These are phyloP conservation scores for Purshia tridentata DNA, from an alignment of 306 rosid genomes.

Conservation along the genomic window DNA sequence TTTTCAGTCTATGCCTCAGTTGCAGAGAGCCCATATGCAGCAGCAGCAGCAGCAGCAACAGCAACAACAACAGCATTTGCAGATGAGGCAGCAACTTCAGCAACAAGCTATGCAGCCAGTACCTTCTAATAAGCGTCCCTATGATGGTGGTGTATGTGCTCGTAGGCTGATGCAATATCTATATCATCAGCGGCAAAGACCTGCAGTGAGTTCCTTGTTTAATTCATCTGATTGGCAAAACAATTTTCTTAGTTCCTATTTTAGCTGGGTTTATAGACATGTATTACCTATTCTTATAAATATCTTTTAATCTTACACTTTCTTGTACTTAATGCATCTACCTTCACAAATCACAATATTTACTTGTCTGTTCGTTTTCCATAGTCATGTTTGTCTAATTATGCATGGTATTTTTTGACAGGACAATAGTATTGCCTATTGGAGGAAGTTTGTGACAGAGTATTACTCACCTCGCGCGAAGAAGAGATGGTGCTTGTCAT, in stretches of 20 bases:
- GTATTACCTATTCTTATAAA: not conserved
- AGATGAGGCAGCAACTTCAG: constrained; percentile 76
- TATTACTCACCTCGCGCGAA: constrained; percentile 96
- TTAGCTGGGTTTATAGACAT: not conserved
- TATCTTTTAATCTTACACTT: not conserved
- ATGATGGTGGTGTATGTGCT: constrained; percentile 83
- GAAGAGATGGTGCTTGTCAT: constrained; percentile 93
- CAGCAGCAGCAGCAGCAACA: constrained; percentile 64
- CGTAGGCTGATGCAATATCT: constrained; percentile 97
- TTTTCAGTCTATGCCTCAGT: constrained; percentile 83
- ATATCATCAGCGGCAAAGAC: constrained; percentile 90
- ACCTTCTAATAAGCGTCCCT: constrained; percentile 66
- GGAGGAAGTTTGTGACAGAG: constrained; percentile 96
- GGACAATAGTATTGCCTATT: constrained; percentile 93
- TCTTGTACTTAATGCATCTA: not conserved
- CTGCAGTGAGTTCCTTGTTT: constrained; percentile 51
- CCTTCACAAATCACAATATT: not conserved
- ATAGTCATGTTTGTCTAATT: not conserved
- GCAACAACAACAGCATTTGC: constrained; percentile 55
- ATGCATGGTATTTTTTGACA: constrained; percentile 31
- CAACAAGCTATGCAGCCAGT: constrained; percentile 73
- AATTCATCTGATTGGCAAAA: constrained; percentile 3
- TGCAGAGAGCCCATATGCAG: constrained; percentile 73
- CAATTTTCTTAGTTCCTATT: not conserved
- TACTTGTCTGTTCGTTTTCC: not conserved